Evolutionary conservation across 2,329 filamentous ascomycete species (phyloP).

Genomic region (Aspergillus udagawae): DNA sequence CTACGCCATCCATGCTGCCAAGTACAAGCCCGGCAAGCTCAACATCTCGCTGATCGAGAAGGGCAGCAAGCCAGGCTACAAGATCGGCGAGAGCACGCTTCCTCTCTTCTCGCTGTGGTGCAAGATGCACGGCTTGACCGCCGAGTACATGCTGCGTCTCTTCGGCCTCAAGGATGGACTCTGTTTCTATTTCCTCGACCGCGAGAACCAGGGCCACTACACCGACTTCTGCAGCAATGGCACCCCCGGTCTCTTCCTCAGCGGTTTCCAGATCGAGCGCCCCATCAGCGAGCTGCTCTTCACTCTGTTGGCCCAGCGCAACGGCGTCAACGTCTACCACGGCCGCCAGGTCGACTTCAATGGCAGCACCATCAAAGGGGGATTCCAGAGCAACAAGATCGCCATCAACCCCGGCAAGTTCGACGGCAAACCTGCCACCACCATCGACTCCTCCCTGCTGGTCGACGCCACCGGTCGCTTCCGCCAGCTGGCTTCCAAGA

Average conservation of each 20-base stretch:
- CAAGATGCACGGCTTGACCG: not conserved
- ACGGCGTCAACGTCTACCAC: not conserved
- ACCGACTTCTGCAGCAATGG: not conserved
- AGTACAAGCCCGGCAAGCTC: not conserved
- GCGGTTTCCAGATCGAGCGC: not conserved
- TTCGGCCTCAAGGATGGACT: not conserved
- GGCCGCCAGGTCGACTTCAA: not conserved
- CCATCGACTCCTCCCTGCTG: not conserved
- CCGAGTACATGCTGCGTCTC: not conserved
- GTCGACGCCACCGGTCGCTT: not conserved
- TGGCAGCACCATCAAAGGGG: not conserved
- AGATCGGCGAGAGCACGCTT: not conserved
- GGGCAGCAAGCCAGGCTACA: not conserved
- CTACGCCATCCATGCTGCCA: not conserved
- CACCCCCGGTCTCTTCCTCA: not conserved
- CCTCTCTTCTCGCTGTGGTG: not conserved
- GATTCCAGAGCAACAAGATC: not conserved
- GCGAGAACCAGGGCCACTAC: not conserved
- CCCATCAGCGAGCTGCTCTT: not conserved
- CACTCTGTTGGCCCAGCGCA: not conserved
- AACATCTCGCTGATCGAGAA: not conserved
- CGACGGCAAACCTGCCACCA: not conserved
- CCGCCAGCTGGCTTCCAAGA: not conserved
- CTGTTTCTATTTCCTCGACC: not conserved
- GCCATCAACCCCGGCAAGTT: not conserved